A percentile compares a stretch with the other conserved stretches of the same genome.
These are phyloP conservation scores for Grifola frondosa DNA, from an alignment of 1,284 basidiomycete species.

Conservation along the genomic window DNA sequence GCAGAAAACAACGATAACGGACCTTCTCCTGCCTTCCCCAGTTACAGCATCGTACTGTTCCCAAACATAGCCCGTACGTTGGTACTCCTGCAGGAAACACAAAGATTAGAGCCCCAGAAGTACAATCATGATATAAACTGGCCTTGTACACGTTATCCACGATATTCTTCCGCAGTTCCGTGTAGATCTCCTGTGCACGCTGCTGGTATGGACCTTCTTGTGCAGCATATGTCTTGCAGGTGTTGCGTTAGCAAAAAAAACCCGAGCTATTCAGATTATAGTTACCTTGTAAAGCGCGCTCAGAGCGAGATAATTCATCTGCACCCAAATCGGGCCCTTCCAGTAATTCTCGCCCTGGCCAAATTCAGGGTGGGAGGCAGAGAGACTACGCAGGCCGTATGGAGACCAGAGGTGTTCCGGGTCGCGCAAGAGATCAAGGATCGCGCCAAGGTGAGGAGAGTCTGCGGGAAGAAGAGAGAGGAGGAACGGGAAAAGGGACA, in stretches of 20 bases:
- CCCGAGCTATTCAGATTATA: background rate
- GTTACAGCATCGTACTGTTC: slow-evolving; percentile 89
- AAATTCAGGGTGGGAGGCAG: slow-evolving; percentile 81
- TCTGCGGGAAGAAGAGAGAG: slow-evolving; percentile 73
- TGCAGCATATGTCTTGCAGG: slow-evolving; percentile 74
- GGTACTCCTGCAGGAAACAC: slow-evolving; percentile 70
- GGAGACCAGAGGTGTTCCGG: slow-evolving; percentile 88
- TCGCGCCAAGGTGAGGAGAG: slow-evolving; percentile 76
- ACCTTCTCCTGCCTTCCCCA: slow-evolving; percentile 85
- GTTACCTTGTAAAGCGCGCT: slow-evolving; percentile 73
- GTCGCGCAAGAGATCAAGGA: slow-evolving; percentile 79
- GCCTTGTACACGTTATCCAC: slow-evolving; percentile 87
- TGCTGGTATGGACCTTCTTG: slow-evolving; percentile 80
- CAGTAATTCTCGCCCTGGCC: slow-evolving; percentile 94
- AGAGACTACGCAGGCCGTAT: slow-evolving; percentile 86
- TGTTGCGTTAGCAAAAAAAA: background rate
- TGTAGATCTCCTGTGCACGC: slow-evolving; percentile 77
- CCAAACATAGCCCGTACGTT: slow-evolving; percentile 92
- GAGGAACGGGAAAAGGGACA: slow-evolving; percentile 91
- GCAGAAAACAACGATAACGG: slow-evolving; percentile 21
- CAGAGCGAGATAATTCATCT: slow-evolving; percentile 91
- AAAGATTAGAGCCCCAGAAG: background rate
- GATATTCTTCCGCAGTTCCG: slow-evolving; percentile 76
- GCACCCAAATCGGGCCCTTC: slow-evolving; percentile 95
- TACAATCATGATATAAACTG: slow-evolving; percentile 16